Percentiles rank a stretch among this genome's conserved stretches.
phyloP scores from a whole-genome alignment of 257 asterid genomes.

The Nicotiana undulata region DNA sequence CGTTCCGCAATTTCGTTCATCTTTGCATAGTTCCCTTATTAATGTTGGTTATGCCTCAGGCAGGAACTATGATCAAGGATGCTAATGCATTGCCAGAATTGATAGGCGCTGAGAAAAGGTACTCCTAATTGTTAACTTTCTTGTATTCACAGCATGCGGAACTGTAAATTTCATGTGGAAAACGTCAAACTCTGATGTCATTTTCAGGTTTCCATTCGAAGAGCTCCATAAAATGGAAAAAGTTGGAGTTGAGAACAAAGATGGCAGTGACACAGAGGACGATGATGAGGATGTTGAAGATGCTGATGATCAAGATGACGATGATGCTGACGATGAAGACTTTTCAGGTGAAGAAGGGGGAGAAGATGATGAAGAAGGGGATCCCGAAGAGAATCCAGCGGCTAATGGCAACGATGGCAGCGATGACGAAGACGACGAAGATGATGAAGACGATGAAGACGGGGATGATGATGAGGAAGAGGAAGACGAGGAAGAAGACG shows the following conservation, averaged over 20 bases:
- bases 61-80: constrained; percentile 36
- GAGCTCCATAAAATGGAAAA: constrained; percentile 37
- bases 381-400: constrained; percentile 19
- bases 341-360: constrained; percentile 43
- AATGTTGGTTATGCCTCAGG: constrained; percentile 26
- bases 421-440: background rate
- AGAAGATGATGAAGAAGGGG: constrained; percentile 47
- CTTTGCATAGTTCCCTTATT: background rate
- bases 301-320: constrained; percentile 39
- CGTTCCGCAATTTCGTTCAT: background rate
- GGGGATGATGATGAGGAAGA: background rate
- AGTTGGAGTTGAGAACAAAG: constrained; percentile 52
- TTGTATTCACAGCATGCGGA: background rate
- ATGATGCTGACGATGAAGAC: constrained; percentile 57
- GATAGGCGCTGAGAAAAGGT: constrained; percentile 38
- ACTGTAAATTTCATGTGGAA: background rate
- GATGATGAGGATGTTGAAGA: constrained; percentile 66
- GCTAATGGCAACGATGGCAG: background rate
- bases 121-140: background rate
- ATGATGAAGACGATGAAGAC: background rate
- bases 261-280: constrained; percentile 65
- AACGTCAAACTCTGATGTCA: too few species aligned
- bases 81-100: constrained; percentile 23
- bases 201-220: constrained; percentile 52
- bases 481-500: background rate